A percentile compares a stretch with the other conserved stretches of the same genome.
phyloP scores from a whole-genome alignment of 1,284 basidiomycete genomes.

The Malassezia sympodialis region DNA sequence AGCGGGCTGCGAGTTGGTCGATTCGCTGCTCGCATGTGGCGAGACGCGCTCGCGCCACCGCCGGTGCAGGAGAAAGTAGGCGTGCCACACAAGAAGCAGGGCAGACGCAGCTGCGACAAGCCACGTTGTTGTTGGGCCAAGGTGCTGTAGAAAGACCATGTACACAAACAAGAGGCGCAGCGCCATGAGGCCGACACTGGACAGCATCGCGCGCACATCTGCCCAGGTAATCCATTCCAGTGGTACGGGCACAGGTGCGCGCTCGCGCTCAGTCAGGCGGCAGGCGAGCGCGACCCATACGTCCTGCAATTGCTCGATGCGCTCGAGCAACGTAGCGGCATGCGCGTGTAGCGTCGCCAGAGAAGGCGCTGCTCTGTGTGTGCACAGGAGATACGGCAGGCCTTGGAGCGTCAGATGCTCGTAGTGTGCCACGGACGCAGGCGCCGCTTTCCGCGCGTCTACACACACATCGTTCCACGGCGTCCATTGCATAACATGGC shows the following conservation, averaged over 20 bases:
- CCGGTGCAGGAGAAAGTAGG: not conserved
- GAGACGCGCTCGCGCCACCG: not conserved
- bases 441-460: not conserved
- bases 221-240: not conserved
- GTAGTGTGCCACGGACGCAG: slow-evolving; percentile 12
- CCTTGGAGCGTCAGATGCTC: slow-evolving; percentile 22
- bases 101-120: not conserved
- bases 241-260: not conserved
- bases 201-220: not conserved
- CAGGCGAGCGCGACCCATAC: not conserved
- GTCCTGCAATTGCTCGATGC: slow-evolving; percentile 1
- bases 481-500: slow-evolving; percentile 11
- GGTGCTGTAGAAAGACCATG: not conserved
- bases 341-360: not conserved
- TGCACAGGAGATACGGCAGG: slow-evolving; percentile 23
- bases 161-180: not conserved
- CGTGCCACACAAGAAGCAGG: not conserved
- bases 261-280: not conserved
- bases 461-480: not conserved
- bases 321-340: not conserved
- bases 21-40: not conserved
- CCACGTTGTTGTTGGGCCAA: not conserved
- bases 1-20: no score
- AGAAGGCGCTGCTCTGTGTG: not conserved
- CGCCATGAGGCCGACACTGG: not conserved